Evolutionary conservation across 345 rosid species (phyloP), one percentile per base, ranked within the genome.

Genomic region (Aurinia saxatilis): DNA sequence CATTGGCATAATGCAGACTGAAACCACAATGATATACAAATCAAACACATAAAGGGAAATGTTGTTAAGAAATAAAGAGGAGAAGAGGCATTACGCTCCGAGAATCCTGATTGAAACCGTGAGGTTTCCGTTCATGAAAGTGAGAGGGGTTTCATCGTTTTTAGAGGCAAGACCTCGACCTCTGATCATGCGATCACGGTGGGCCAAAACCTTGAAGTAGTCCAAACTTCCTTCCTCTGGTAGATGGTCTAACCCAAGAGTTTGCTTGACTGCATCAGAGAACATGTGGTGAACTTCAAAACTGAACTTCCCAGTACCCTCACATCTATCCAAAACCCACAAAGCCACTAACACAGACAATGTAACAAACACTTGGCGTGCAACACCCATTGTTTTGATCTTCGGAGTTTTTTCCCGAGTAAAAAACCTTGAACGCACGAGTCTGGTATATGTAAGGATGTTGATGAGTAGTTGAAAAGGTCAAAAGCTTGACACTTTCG

Each of bases 1-100:
- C 80, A 75, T 87, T 82, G 2, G 90, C 90, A 50, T 87, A 93
- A 77, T 93, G 67, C 55, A 93, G 78, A 15, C 99, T 93, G 93
- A n/a, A n/a, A n/a, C n/a, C n/a, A n/a, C n/a, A n/a, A n/a, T n/a
- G n/a, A 60, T 27, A 41, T 2, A 41, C 19, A 54, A 33, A 31
- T 50, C 46, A 39, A 5, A 38, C 7, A 36, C 21, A 48, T n/a
- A 49, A 0, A 27, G 0, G 0, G 11, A 12, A 48, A n/a, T n/a
- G n/a, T n/a, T n/a, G n/a, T n/a, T n/a, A n/a, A 17, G 30, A 23
- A 45, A 11, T 5, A 17, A 63, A 63, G 18, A 50, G n/a, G n/a
- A 29, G 38, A 52, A 52, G 33, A 31, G 2, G 5, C n/a, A n/a
- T n/a, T 81, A 92, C 97, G 5, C 4, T 70, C 70, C 70, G 8